Evolutionary conservation across 2,329 filamentous ascomycete species (phyloP).

Genomic region (Chaetomiaceae sp.): DNA sequence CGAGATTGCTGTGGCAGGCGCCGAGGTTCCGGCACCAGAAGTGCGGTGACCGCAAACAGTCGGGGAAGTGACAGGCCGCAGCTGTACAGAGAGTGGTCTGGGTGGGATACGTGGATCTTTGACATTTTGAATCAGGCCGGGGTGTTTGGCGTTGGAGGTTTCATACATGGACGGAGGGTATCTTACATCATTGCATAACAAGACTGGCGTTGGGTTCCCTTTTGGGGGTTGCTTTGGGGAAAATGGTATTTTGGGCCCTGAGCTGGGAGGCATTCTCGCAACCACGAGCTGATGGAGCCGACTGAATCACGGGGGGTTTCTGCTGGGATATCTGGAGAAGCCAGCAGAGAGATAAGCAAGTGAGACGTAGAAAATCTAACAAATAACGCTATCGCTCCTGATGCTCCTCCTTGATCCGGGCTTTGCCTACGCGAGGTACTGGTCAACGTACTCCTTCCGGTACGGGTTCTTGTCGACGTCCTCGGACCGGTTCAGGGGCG

Average conservation of each 20-base stretch:
- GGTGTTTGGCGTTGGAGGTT: constrained; percentile 12
- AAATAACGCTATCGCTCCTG: not conserved
- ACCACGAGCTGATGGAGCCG: too few species aligned
- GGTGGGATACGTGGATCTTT: not conserved
- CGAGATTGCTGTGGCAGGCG: constrained; percentile 58
- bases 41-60: constrained; percentile 26
- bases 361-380: too few species aligned
- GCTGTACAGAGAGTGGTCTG: not conserved
- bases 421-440: constrained; percentile 35
- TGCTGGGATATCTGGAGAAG: not conserved
- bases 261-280: too few species aligned
- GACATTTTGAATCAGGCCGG: not conserved
- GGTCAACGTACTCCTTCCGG: constrained; percentile 69
- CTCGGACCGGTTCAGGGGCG: constrained; percentile 73
- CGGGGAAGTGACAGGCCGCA: not conserved
- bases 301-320: too few species aligned
- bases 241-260: too few species aligned
- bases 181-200: constrained; percentile 15
- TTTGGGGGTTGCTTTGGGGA: too few species aligned
- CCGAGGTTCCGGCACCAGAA: constrained; percentile 34
- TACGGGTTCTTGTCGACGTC: constrained; percentile 76
- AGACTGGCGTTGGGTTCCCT: constrained; percentile 15
- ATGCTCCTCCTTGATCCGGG: not conserved
- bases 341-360: too few species aligned
- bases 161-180: not conserved